Evolutionary conservation across 1,284 basidiomycete genomes (phyloP).

Genomic region (Ustilago tritici): DNA sequence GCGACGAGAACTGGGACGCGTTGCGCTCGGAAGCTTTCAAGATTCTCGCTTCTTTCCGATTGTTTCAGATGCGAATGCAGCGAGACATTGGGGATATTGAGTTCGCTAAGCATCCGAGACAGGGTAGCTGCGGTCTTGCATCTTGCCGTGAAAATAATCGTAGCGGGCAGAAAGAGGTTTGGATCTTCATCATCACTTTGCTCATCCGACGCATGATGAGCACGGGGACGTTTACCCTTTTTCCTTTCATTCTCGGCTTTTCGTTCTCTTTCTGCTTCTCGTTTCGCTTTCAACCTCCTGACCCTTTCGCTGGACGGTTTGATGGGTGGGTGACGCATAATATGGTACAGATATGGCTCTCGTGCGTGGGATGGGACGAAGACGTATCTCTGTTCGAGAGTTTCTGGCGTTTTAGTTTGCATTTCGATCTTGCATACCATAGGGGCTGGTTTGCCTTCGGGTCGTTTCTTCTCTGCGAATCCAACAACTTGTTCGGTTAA

Average conservation of each 20-base stretch:
- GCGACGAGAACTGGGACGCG: conserved; percentile 64
- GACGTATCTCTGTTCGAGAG: conserved; percentile 88
- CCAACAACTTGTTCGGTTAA: conserved; percentile 87
- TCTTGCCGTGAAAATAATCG: conserved; percentile 93
- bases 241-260: conserved; percentile 41
- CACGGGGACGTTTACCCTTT: conserved; percentile 31
- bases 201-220: conserved; percentile 27
- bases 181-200: conserved; percentile 38
- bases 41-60: conserved; percentile 83
- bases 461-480: conserved; percentile 80
- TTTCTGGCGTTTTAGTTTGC: conserved; percentile 82
- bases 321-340: conserved; percentile 84
- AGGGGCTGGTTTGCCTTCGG: conserved; percentile 84
- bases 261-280: conserved; percentile 54
- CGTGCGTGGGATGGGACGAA: conserved; percentile 95
- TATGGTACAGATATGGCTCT: conserved; percentile 90
- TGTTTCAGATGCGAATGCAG: conserved; percentile 94
- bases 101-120: conserved; percentile 78
- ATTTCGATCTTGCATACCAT: conserved; percentile 87
- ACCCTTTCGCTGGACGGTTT: conserved; percentile 55
- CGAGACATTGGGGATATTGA: conserved; percentile 85
- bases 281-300: conserved; percentile 64
- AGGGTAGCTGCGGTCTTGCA: conserved; percentile 82
- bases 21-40: conserved; percentile 87
- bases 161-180: conserved; percentile 74